Evolutionary conservation across 2,329 filamentous ascomycete genomes (phyloP).

Genomic region (Claviceps sp.): DNA sequence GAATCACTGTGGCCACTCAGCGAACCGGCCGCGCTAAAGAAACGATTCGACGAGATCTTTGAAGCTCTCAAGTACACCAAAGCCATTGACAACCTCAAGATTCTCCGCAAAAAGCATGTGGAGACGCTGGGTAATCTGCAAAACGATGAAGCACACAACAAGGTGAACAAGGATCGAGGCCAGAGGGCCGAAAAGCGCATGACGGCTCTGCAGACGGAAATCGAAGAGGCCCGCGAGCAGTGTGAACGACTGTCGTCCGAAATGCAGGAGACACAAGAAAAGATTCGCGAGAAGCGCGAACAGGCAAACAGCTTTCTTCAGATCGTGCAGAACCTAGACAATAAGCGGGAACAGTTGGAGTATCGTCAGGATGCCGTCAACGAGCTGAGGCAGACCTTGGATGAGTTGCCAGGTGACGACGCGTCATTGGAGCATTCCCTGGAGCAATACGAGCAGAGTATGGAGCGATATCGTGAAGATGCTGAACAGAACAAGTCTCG

Average conservation of each 20-base stretch:
- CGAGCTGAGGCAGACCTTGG: slow-evolving; percentile 57
- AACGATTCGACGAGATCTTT: slow-evolving; percentile 94
- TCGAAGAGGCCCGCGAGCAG: slow-evolving; percentile 46
- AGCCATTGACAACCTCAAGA: slow-evolving; percentile 88
- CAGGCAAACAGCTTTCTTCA: slow-evolving; percentile 61
- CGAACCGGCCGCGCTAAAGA: slow-evolving; percentile 73
- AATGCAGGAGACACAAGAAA: slow-evolving; percentile 44
- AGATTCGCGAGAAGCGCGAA: slow-evolving; percentile 53
- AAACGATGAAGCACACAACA: slow-evolving; percentile 62
- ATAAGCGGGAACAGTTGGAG: slow-evolving; percentile 61
- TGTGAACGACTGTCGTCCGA: slow-evolving; percentile 44
- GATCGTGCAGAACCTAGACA: slow-evolving; percentile 61
- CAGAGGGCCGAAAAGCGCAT: slow-evolving; percentile 56
- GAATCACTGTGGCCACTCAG: slow-evolving; percentile 96
- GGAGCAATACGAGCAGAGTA: slow-evolving; percentile 63
- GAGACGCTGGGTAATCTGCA: slow-evolving; percentile 61
- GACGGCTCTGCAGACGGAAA: slow-evolving; percentile 50
- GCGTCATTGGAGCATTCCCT: slow-evolving; percentile 58
- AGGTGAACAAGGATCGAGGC: slow-evolving; percentile 72
- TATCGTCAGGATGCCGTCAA: slow-evolving; percentile 58
- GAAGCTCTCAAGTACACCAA: slow-evolving; percentile 96
- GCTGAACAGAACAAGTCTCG: slow-evolving; percentile 47
- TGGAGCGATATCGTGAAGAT: slow-evolving; percentile 51
- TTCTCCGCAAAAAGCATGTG: slow-evolving; percentile 69
- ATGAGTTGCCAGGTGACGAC: slow-evolving; percentile 68